A percentile compares a stretch with the other conserved stretches of the same genome.
phyloP scores from a whole-genome alignment of 495 filamentous ascomycete species.

The Tetracladium setigerum region DNA sequence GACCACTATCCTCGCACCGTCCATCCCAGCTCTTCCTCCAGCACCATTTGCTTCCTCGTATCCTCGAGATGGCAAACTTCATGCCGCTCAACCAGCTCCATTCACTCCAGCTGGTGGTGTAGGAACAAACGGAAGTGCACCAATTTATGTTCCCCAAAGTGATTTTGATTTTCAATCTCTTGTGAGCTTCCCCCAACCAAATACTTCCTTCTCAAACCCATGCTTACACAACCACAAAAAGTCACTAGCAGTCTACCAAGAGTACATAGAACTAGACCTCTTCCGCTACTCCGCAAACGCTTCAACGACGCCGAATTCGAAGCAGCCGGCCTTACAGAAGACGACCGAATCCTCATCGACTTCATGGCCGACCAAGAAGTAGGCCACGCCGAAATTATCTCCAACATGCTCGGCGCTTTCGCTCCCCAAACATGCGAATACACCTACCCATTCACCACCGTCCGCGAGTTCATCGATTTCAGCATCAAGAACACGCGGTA shows the following conservation, averaged over 20 bases:
- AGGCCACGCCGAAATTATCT: slow-evolving; percentile 71
- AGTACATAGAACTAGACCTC: slow-evolving; percentile 83
- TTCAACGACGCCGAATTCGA: slow-evolving; percentile 68
- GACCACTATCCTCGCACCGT: too few species aligned
- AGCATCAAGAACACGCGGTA: slow-evolving; percentile 78
- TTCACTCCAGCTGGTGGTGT: slow-evolving; percentile 70
- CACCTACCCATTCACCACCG: slow-evolving; percentile 72
- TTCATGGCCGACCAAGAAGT: slow-evolving; percentile 85
- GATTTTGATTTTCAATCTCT: slow-evolving; percentile 74
- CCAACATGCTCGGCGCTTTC: slow-evolving; percentile 70
- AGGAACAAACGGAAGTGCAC: slow-evolving; percentile 69
- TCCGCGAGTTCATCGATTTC: slow-evolving; percentile 78
- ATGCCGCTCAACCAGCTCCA: slow-evolving; percentile 57
- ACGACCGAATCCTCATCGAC: slow-evolving; percentile 64
- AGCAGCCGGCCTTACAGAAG: slow-evolving; percentile 54
- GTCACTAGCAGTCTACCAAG: slow-evolving; percentile 62
- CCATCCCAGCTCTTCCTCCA: slow-evolving; percentile 39
- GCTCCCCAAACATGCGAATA: slow-evolving; percentile 70
- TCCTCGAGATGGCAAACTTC: slow-evolving; percentile 61
- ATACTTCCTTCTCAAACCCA: too few species aligned
- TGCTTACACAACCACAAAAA: slow-evolving; percentile 13
- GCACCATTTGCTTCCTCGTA: slow-evolving; percentile 51
- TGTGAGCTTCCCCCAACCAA: not conserved
- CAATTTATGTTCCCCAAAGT: slow-evolving; percentile 62
- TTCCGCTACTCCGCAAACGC: slow-evolving; percentile 72